Evolutionary conservation across 257 asterid genomes (phyloP).

Genomic region (Ajuga chamaepitys): DNA sequence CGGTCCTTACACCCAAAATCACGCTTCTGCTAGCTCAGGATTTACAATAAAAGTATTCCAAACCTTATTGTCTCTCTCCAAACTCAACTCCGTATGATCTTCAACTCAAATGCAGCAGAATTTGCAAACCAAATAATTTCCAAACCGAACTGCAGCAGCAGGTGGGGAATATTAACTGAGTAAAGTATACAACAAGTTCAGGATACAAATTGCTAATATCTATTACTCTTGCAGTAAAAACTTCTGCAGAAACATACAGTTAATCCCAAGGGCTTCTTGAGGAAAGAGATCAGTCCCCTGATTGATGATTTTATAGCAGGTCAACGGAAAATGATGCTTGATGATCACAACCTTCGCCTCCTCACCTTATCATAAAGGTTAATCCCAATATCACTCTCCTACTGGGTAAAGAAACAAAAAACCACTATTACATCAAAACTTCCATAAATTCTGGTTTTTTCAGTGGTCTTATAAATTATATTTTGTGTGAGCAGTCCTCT

Average conservation of each 20-base stretch:
- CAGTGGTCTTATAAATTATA: slow-evolving; percentile 4
- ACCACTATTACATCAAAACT: slow-evolving; percentile 15
- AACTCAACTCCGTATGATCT: slow-evolving; percentile 11
- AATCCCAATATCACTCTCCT: slow-evolving; percentile 28
- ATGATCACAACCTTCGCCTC: slow-evolving; percentile 29
- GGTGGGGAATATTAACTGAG: slow-evolving; percentile 1
- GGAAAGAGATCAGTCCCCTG: slow-evolving; percentile 6
- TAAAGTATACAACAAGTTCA: slow-evolving; percentile 9
- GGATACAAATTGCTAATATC: slow-evolving; percentile 13
- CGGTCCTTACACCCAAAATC: slow-evolving; percentile 3
- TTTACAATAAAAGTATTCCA: slow-evolving; percentile 6
- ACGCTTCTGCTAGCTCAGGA: too few relatives aligned
- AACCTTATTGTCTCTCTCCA: slow-evolving; percentile 10
- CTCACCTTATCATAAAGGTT: slow-evolving; percentile 19
- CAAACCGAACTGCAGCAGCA: slow-evolving; percentile 7
- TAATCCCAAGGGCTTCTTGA: slow-evolving; percentile 9
- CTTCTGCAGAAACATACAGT: slow-evolving; percentile 13
- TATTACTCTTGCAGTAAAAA: slow-evolving; percentile 6
- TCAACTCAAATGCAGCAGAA: background rate
- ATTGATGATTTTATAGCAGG: slow-evolving; percentile 16
- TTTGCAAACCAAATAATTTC: background rate
- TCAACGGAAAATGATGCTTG: slow-evolving; percentile 11
- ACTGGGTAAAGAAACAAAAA: slow-evolving; percentile 7
- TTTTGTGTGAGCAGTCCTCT: slow-evolving; percentile 27
- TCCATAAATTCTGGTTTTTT: slow-evolving; percentile 1